Evolutionary conservation across 768 basidiomycete genomes (phyloP).

Genomic region (Russula ochroleuca): DNA sequence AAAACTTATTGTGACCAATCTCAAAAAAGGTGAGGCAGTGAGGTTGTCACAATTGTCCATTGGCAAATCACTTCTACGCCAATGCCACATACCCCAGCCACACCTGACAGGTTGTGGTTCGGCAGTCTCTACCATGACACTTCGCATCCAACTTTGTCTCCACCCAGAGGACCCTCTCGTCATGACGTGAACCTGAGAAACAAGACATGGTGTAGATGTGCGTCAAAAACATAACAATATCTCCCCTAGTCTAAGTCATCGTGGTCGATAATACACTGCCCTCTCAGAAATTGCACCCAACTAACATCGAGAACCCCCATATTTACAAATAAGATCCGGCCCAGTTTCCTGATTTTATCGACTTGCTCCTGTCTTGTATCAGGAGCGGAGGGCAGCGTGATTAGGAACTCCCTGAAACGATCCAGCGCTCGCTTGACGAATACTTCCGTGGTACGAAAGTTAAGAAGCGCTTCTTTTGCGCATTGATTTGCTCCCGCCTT

Average conservation of each 20-base stretch:
- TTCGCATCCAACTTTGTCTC: background rate
- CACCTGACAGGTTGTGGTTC: background rate
- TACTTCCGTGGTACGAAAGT: background rate
- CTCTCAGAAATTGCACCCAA: background rate
- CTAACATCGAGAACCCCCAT: background rate
- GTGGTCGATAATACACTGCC: conserved; percentile 39
- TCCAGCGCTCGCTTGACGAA: background rate
- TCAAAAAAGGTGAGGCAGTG: no score
- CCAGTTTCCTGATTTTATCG: conserved; percentile 8
- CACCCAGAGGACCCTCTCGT: background rate
- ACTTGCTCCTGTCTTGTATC: background rate
- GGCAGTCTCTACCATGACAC: background rate
- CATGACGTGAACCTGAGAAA: no score
- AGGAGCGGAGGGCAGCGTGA: background rate
- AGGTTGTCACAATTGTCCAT: no score
- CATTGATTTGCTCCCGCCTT: background rate
- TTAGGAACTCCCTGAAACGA: background rate
- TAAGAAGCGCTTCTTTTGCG: background rate
- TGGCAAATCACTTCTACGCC: no score
- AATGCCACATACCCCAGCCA: no score
- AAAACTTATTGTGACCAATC: no score
- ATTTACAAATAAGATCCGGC: conserved; percentile 8
- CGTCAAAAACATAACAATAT: conserved; percentile 37
- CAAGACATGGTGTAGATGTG: background rate
- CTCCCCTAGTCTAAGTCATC: conserved; percentile 49